Base-by-base conservation (phyloP, 768 basidiomycete species). In the Tephrocybe rancida region DNA sequence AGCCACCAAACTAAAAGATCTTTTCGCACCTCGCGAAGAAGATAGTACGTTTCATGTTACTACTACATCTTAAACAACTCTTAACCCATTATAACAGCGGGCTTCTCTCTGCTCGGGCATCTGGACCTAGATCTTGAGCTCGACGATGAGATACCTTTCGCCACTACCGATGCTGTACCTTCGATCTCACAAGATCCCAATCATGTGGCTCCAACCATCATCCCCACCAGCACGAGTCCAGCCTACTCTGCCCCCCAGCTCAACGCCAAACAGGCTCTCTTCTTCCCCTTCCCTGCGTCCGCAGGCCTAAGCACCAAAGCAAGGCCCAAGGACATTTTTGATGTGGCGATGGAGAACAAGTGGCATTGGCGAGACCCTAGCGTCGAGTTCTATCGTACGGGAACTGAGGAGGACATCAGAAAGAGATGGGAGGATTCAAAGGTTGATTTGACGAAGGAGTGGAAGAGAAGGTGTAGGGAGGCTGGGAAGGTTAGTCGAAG, bases 391-490 rank as follows among this genome's bases (percentile, higher is more conserved):
- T 77, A 70, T 54, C 67, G 81, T 35, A 81, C 80, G 2, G 74
- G 77, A 52, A 78, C 73, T 14, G 75, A 78, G 34, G 81, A 83
- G n/a, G 83, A 85, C 61, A 87, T 90, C 30, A 75, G 80, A 44
- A 76, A 76, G 57, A 69, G 75, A 48, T 92, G 92, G 90, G 90
- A 92, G 61, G 79, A 73, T n/a, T 70, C 74, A 42, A 87, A 85
- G 61, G 77, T 74, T 0, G 81, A 84, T 48, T 67, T 92, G 67
- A 92, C 91, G 48, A 74, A 69, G 55, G 87, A 83, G 44, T 92
- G 91, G 90, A 91, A 90, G 71, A 82, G 82, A 63, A 70, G 88
- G 43, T 85, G 83, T 69, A 80, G 85, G 53, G 91, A 92, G 63
- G 91, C 89, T 13, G 79, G 82, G 43, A 90, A 90, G 69, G 73